These are phyloP conservation scores for Barnettozyma siamensis DNA, from an alignment of 805 yeast species.

Conservation along the genomic window DNA sequence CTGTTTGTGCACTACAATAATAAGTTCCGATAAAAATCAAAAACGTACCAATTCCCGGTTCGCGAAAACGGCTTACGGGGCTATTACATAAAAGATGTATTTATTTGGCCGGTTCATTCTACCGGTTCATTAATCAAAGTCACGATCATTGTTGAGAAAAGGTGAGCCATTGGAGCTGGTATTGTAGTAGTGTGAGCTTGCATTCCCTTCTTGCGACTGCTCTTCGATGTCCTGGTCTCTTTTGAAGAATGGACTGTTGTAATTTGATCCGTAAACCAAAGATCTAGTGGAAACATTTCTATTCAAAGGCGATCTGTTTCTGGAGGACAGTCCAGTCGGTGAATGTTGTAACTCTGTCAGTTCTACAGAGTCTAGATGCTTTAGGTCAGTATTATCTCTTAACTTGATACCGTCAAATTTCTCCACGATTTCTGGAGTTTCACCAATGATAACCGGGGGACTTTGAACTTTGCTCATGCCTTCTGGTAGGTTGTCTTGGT, in stretches of 20 bases:
- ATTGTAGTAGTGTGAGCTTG: conserved; percentile 17
- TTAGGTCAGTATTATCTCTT: background rate
- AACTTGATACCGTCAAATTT: background rate
- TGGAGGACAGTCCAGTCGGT: background rate
- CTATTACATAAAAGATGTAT: background rate
- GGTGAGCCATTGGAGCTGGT: conserved; percentile 12
- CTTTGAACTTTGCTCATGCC: background rate
- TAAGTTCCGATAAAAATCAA: too few species aligned
- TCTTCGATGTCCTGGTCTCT: background rate
- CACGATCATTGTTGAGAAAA: conserved; percentile 13
- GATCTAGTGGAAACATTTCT: background rate
- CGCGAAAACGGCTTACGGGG: too few species aligned
- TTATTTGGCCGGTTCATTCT: background rate
- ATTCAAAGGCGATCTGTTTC: background rate
- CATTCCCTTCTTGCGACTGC: background rate
- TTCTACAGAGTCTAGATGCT: background rate
- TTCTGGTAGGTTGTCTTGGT: background rate
- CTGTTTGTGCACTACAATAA: too few species aligned
- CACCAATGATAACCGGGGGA: background rate
- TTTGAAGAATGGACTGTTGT: background rate
- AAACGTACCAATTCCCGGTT: too few species aligned
- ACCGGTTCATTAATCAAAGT: background rate
- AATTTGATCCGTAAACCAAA: background rate
- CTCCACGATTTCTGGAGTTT: background rate
- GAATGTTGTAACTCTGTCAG: background rate